These are phyloP conservation scores for Cytospora paraplurivora DNA, from an alignment of 2,329 filamentous ascomycete genomes.

Conservation along the genomic window DNA sequence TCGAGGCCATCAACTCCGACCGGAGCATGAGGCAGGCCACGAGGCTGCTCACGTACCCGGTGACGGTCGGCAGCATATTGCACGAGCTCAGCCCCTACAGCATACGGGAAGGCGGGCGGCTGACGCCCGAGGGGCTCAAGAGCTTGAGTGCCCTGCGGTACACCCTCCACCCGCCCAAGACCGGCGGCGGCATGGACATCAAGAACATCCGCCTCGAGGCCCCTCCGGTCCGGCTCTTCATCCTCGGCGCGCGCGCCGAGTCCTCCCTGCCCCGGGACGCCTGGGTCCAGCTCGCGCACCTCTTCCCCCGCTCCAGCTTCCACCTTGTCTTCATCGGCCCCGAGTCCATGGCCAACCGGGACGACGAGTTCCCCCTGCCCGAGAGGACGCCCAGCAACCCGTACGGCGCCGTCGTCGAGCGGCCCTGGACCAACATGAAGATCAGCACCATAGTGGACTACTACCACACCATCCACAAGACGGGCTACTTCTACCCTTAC, in stretches of 20 bases:
- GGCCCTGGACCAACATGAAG: slow-evolving; percentile 86
- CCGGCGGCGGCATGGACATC: slow-evolving; percentile 72
- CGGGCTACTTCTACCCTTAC: slow-evolving; percentile 88
- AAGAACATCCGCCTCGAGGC: slow-evolving; percentile 81
- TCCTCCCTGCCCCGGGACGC: slow-evolving; percentile 91
- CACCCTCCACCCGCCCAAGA: slow-evolving; percentile 83
- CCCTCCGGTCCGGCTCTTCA: slow-evolving; percentile 87
- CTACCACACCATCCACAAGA: slow-evolving; percentile 93
- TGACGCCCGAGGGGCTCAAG: slow-evolving; percentile 89
- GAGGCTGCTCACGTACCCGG: slow-evolving; percentile 86
- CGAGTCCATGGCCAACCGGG: slow-evolving; percentile 92
- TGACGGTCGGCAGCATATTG: slow-evolving; percentile 87
- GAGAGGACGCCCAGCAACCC: slow-evolving; percentile 83
- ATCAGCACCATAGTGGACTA: slow-evolving; percentile 98
- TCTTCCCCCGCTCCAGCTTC: slow-evolving; percentile 90
- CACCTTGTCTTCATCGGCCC: slow-evolving; percentile 95
- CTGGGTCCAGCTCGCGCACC: slow-evolving; percentile 90
- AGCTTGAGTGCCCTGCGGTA: slow-evolving; percentile 92
- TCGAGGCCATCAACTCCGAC: slow-evolving; percentile 87
- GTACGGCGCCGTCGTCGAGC: slow-evolving; percentile 90
- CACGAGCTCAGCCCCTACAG: slow-evolving; percentile 94
- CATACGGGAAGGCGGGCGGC: slow-evolving; percentile 70
- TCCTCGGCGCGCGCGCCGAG: slow-evolving; percentile 94
- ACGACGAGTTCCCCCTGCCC: slow-evolving; percentile 89
- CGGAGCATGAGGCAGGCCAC: slow-evolving; percentile 91